These are phyloP conservation scores for Metschnikowia peoriensis DNA, from an alignment of 805 yeast genomes.

Conservation along the genomic window DNA sequence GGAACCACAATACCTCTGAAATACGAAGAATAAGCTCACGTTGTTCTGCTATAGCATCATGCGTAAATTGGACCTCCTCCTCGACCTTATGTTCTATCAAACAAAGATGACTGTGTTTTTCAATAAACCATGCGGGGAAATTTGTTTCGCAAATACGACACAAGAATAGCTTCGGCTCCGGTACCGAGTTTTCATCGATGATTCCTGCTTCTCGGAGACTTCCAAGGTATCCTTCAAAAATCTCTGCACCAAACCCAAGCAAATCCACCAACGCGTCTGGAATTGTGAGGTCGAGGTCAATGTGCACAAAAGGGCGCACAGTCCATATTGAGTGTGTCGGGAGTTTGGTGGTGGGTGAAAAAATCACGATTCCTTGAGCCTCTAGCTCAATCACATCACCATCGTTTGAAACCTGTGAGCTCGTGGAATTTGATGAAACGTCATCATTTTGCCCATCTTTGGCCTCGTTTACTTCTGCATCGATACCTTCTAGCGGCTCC, in stretches of 20 bases:
- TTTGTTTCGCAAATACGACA: slow-evolving; percentile 91
- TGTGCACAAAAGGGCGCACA: slow-evolving; percentile 68
- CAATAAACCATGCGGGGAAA: slow-evolving; percentile 97
- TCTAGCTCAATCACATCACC: slow-evolving; percentile 72
- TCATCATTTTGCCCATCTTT: background rate
- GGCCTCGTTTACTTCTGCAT: no score
- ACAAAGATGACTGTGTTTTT: slow-evolving; percentile 85
- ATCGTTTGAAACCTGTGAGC: slow-evolving; percentile 46
- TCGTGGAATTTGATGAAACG: slow-evolving; percentile 2
- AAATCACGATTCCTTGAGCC: slow-evolving; percentile 89
- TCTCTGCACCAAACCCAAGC: slow-evolving; percentile 86
- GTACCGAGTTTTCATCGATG: slow-evolving; percentile 61
- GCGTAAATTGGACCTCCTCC: slow-evolving; percentile 69
- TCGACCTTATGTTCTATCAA: slow-evolving; percentile 79
- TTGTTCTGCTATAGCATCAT: slow-evolving; percentile 77
- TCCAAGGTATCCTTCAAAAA: slow-evolving; percentile 71
- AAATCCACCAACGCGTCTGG: slow-evolving; percentile 69
- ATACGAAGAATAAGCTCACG: slow-evolving; percentile 47
- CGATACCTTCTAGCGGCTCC: background rate
- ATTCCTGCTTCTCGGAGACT: slow-evolving; percentile 62
- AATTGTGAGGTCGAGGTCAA: slow-evolving; percentile 62
- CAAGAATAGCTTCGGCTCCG: slow-evolving; percentile 76
- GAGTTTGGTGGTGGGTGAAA: slow-evolving; percentile 50
- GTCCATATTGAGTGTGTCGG: slow-evolving; percentile 94
- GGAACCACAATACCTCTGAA: slow-evolving; percentile 36